Percentiles rank a stretch among this genome's conserved stretches.
Evolutionary conservation across 1,139 yeast genomes (phyloP).

Genomic region (Saccharomycopsis crataegensis): DNA sequence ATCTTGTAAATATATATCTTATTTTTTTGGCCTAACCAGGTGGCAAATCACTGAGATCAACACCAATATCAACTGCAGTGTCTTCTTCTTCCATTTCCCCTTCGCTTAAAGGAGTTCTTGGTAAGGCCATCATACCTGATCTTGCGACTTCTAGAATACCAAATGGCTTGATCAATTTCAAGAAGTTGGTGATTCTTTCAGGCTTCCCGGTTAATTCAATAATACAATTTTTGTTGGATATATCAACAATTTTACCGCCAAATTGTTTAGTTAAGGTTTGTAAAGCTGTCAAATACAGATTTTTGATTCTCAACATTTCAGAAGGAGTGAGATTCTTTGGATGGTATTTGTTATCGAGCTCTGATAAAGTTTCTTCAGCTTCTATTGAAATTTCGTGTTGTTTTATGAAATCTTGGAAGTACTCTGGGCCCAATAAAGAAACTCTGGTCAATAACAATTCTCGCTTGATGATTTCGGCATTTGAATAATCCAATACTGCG

Average conservation of each 20-base stretch:
- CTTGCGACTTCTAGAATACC: constrained; percentile 95
- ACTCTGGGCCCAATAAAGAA: constrained; percentile 91
- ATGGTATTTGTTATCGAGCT: constrained; percentile 48
- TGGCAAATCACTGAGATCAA: constrained; percentile 79
- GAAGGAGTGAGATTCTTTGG: constrained; percentile 88
- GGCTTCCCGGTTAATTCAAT: constrained; percentile 95
- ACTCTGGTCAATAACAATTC: constrained; percentile 88
- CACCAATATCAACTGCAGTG: constrained; percentile 51
- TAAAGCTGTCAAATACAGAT: constrained; percentile 78
- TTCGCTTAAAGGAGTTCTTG: constrained; percentile 81
- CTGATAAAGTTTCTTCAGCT: constrained; percentile 14
- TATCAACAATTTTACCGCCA: constrained; percentile 89
- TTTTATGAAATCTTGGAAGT: constrained; percentile 88
- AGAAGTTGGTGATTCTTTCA: constrained; percentile 74
- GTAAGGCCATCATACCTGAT: constrained; percentile 97
- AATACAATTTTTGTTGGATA: constrained; percentile 87
- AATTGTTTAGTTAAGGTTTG: constrained; percentile 75
- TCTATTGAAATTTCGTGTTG: constrained; percentile 42
- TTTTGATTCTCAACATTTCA: constrained; percentile 92
- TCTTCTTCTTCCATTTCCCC: constrained; percentile 41
- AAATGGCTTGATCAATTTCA: constrained; percentile 87
- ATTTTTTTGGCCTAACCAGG: constrained; percentile 75
- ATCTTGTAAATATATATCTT: too few species aligned
- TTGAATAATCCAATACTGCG: constrained; percentile 91
- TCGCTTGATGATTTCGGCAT: constrained; percentile 83